Evolutionary conservation across 2,329 filamentous ascomycete species (phyloP).

Genomic region (Microthyrium microscopicum): DNA sequence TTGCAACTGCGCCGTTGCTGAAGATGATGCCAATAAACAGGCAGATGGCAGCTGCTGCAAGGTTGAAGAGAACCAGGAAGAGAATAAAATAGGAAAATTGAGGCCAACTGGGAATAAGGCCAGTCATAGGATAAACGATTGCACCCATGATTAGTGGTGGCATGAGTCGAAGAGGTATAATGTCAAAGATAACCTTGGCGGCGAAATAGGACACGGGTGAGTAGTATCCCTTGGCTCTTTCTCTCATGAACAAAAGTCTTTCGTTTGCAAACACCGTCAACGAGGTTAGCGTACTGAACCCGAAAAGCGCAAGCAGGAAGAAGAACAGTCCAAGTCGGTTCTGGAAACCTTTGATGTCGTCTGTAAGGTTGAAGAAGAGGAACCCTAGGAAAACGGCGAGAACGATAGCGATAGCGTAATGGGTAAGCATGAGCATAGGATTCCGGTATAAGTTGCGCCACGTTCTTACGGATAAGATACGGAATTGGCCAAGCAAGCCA

Average conservation of each 20-base stretch:
- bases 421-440: constrained; percentile 93
- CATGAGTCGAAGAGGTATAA: constrained; percentile 82
- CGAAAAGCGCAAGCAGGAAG: constrained; percentile 88
- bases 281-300: constrained; percentile 89
- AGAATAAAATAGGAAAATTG: constrained; percentile 88
- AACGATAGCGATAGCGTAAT: constrained; percentile 92
- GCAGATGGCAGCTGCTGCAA: constrained; percentile 84
- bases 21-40: constrained; percentile 93
- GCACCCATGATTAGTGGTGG: constrained; percentile 89
- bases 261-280: constrained; percentile 88
- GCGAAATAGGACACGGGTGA: constrained; percentile 84
- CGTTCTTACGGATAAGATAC: constrained; percentile 75
- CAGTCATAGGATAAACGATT: constrained; percentile 97
- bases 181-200: constrained; percentile 95
- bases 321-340: constrained; percentile 95
- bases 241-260: constrained; percentile 75
- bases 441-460: constrained; percentile 98
- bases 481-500: constrained; percentile 64
- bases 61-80: constrained; percentile 86
- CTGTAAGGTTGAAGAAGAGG: constrained; percentile 88
- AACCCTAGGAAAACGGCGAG: constrained; percentile 88
- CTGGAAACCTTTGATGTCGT: constrained; percentile 94
- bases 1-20: constrained; percentile 80
- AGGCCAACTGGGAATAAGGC: constrained; percentile 60
- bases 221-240: constrained; percentile 95